Evolutionary conservation across 2,329 filamentous ascomycete genomes (phyloP).

Genomic region (Ramularia collo-cygni): DNA sequence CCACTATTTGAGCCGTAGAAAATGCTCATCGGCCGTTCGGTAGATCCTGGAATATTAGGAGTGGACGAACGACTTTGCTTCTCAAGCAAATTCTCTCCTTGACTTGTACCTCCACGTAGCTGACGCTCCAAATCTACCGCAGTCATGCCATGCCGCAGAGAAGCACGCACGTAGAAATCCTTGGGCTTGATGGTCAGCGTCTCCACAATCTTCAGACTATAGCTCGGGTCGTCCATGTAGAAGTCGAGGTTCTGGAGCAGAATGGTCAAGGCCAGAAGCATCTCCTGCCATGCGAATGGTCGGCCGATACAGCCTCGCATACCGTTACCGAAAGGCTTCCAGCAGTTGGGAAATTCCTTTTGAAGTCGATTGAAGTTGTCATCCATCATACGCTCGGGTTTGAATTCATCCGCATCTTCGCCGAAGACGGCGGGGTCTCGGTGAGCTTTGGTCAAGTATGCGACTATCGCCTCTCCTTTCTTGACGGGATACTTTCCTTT

Average conservation of each 20-base stretch:
- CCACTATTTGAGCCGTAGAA: conserved; percentile 69
- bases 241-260: conserved; percentile 42
- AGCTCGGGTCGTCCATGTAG: conserved; percentile 37
- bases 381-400: conserved; percentile 42
- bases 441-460: conserved; percentile 33
- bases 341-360: conserved; percentile 36
- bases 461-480: conserved; percentile 27
- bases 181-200: conserved; percentile 43
- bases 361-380: conserved; percentile 36
- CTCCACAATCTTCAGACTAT: conserved; percentile 37
- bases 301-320: conserved; percentile 48
- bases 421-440: conserved; percentile 39
- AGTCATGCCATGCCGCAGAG: too few species aligned
- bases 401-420: conserved; percentile 39
- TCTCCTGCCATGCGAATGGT: conserved; percentile 50
- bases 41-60: too few species aligned
- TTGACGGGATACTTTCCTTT: conserved; percentile 36
- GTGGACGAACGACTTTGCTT: too few species aligned
- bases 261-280: conserved; percentile 38
- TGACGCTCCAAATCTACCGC: too few species aligned
- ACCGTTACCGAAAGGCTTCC: conserved; percentile 51
- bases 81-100: too few species aligned
- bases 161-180: conserved; percentile 34
- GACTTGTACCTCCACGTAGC: too few species aligned
- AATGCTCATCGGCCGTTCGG: conserved; percentile 57